Base-by-base conservation (phyloP, 306 rosid genomes). In the Corylus americana region DNA sequence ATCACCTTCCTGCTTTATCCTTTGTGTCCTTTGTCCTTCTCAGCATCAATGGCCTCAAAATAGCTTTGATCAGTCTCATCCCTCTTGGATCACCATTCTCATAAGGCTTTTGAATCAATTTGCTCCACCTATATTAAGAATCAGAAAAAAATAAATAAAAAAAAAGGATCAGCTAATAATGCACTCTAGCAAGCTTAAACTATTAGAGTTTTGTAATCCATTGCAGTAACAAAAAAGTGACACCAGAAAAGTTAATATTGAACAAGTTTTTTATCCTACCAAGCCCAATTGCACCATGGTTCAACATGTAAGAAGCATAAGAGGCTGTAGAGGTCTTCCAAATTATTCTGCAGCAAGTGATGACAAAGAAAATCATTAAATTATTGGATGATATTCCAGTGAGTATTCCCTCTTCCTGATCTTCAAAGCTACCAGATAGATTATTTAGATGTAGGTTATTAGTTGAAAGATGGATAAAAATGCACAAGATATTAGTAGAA, bases 261-360 rank as follows among this genome's bases (percentile, higher is more conserved):
- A 85, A 66, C 66, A 66, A 53, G 55, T 20, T 75, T 20, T 75
- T 35, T 58, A 78, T 50, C 89, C 55, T 89, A 94, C 98, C 97
- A 94, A 50, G 88, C 85, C 91, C 86, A 90, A 75, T 83, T 92
- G 92, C 97, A 89, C 98, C 97, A 94, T 67, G 97, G 98, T 80
- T 94, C 96, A 79, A 90, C 93, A 47, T 86, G 92, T 92, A 94
- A 83, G 90, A 94, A 94, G 85, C 89, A 77, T 53, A 92, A 54
- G 76, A 94, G 93, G 83, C 98, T 89, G 86, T 68, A 92, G 77
- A 94, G 87, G 78, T 94, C 98, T 86, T 94, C 98, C 83, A 94
- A 83, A 78, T 86, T 89, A 81, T 94, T 94, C 97, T 94, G 97
- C 82, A 84, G 77, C 74, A 85, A 76, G 80, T 27, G 47, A 69